Evolutionary conservation across 495 filamentous ascomycete genomes (phyloP).

Genomic region (Hyaloscypha finlandica): DNA sequence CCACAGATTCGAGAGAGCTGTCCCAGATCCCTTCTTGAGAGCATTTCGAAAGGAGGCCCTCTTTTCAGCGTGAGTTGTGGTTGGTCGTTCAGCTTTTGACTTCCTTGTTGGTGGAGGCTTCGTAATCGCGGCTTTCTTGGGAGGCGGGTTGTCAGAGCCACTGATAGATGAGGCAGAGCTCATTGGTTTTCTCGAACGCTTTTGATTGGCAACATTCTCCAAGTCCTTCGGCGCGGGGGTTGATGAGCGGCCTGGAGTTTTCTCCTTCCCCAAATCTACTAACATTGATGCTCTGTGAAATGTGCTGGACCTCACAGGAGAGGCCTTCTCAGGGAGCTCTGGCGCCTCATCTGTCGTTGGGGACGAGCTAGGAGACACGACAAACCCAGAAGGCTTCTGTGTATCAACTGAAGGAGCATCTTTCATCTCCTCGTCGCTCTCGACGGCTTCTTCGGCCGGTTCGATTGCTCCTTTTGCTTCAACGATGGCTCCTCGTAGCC

Average conservation of each 20-base stretch:
- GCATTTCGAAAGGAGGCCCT: constrained; percentile 33
- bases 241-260: neutral
- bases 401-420: neutral
- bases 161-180: constrained; percentile 29
- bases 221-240: constrained; percentile 3
- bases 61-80: constrained; percentile 29
- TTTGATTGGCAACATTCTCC: constrained; percentile 44
- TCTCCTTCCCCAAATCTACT: constrained; percentile 1
- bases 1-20: constrained; percentile 33
- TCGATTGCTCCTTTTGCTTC: constrained; percentile 40
- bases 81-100: constrained; percentile 18
- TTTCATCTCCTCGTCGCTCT: constrained; percentile 19
- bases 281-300: neutral
- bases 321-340: constrained; percentile 32
- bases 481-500: constrained; percentile 39
- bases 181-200: constrained; percentile 34
- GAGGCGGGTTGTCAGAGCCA: constrained; percentile 29
- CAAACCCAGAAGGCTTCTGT: neutral
- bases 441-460: constrained; percentile 17
- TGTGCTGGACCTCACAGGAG: neutral
- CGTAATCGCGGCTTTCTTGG: constrained; percentile 31
- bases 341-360: constrained; percentile 28
- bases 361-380: constrained; percentile 6
- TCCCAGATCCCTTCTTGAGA: constrained; percentile 31
- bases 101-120: constrained; percentile 30